Evolutionary conservation across 1,284 basidiomycete genomes (phyloP).

Genomic region (Tilletiopsis washingtonensis): DNA sequence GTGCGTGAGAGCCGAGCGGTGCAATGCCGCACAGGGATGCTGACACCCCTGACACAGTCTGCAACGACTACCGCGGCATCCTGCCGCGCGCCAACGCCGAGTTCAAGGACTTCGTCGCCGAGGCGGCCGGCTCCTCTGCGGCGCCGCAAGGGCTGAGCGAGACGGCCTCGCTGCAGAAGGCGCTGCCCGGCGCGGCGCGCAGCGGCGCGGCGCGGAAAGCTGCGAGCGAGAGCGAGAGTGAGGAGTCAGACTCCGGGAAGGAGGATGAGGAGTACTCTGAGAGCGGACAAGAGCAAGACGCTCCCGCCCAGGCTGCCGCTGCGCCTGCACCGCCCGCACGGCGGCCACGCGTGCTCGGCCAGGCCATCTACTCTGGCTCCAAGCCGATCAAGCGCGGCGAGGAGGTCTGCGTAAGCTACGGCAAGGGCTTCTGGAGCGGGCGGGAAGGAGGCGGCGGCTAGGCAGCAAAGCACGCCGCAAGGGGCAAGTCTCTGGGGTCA

Average conservation of each 20-base stretch:
- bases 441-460: no score
- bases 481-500: no score
- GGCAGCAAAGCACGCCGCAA: no score
- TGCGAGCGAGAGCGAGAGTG: not conserved
- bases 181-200: not conserved
- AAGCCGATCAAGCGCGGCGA: constrained; percentile 66
- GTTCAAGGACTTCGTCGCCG: constrained; percentile 19
- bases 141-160: no score
- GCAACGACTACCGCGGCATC: constrained; percentile 40
- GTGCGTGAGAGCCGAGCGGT: constrained; percentile 2
- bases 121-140: no score
- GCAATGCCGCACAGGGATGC: not conserved
- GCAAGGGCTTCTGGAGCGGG: constrained; percentile 76
- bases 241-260: not conserved
- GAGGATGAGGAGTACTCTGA: no score
- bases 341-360: no score
- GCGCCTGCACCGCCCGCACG: no score
- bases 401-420: constrained; percentile 81
- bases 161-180: not conserved
- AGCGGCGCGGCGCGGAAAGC: constrained; percentile 52
- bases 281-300: no score
- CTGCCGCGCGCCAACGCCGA: constrained; percentile 22
- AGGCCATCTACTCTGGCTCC: constrained; percentile 45
- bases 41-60: constrained; percentile 8
- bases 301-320: no score